These are phyloP conservation scores for Ustilago shanxiensis DNA, from an alignment of 1,284 basidiomycete genomes.

Conservation along the genomic window DNA sequence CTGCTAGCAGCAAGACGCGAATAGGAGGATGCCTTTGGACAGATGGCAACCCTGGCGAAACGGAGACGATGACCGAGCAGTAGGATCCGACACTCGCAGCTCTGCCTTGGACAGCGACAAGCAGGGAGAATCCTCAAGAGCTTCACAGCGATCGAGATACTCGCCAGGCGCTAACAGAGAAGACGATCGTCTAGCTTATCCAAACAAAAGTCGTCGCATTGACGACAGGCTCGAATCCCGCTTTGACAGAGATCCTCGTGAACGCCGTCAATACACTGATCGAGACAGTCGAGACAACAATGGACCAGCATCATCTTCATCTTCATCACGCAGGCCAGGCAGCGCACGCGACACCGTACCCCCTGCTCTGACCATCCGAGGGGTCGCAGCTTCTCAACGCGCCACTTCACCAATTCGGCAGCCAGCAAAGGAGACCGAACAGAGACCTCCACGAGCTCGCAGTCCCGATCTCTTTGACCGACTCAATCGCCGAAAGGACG, in stretches of 20 bases:
- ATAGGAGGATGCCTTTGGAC: constrained; percentile 28
- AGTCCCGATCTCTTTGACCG: constrained; percentile 43
- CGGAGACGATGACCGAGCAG: constrained; percentile 12
- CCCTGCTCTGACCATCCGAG: constrained; percentile 36
- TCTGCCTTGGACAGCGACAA: constrained; percentile 2
- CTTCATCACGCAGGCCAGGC: constrained; percentile 21
- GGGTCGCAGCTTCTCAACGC: constrained; percentile 27
- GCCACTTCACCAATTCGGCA: constrained; percentile 13
- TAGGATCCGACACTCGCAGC: constrained; percentile 3
- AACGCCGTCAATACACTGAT: background rate
- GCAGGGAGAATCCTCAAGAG: constrained; percentile 15
- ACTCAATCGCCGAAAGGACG: constrained; percentile 22
- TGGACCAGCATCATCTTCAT: constrained; percentile 14
- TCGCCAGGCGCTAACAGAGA: constrained; percentile 8
- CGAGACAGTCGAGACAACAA: constrained; percentile 7
- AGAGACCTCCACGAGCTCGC: constrained; percentile 15
- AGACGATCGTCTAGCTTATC: constrained; percentile 19
- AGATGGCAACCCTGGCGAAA: constrained; percentile 41
- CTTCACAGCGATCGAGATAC: constrained; percentile 12
- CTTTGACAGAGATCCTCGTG: background rate
- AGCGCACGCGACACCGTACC: constrained; percentile 11
- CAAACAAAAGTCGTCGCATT: constrained; percentile 37
- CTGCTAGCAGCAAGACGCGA: background rate
- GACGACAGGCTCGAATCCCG: constrained; percentile 20
- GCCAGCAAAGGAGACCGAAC: constrained; percentile 4